phyloP scores from a whole-genome alignment of 2,329 filamentous ascomycete species.

The Ceratocystis huliohia region DNA sequence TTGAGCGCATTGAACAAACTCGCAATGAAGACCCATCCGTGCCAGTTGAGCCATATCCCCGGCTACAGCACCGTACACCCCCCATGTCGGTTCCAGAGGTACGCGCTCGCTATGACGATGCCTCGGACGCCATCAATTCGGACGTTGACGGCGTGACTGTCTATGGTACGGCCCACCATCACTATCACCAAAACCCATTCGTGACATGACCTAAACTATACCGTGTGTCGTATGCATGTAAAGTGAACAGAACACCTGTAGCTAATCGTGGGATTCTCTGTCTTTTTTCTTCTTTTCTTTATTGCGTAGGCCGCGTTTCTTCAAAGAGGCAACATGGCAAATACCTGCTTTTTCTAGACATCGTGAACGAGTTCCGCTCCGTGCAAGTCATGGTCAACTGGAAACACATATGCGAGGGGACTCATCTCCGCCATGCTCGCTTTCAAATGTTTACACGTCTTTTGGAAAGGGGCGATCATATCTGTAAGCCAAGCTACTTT shows the following conservation, averaged over 20 bases:
- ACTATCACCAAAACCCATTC: neutral
- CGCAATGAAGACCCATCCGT: conserved; percentile 21
- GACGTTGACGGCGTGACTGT: conserved; percentile 22
- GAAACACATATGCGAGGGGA: conserved; percentile 30
- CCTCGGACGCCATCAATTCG: conserved; percentile 4
- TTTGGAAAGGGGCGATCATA: conserved; percentile 68
- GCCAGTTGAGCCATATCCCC: conserved; percentile 17
- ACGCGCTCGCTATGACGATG: conserved; percentile 16
- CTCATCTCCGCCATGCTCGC: conserved; percentile 29
- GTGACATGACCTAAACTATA: neutral
- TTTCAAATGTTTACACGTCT: conserved; percentile 52
- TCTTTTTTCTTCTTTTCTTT: conserved; percentile 27
- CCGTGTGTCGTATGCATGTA: conserved; percentile 25
- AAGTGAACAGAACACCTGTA: conserved; percentile 26
- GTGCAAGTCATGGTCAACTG: conserved; percentile 69
- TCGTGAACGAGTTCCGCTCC: conserved; percentile 57
- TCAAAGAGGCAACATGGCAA: conserved; percentile 59
- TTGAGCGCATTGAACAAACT: conserved; percentile 27
- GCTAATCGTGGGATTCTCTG: conserved; percentile 17
- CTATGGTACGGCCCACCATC: conserved; percentile 24
- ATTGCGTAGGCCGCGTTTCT: conserved; percentile 52
- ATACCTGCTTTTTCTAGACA: conserved; percentile 73
- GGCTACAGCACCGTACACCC: conserved; percentile 19
- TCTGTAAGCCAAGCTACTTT: conserved; percentile 44
- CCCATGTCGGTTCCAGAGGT: conserved; percentile 22